Base-by-base conservation (phyloP, 1,139 yeast genomes). In the Torulaspora globosa region DNA sequence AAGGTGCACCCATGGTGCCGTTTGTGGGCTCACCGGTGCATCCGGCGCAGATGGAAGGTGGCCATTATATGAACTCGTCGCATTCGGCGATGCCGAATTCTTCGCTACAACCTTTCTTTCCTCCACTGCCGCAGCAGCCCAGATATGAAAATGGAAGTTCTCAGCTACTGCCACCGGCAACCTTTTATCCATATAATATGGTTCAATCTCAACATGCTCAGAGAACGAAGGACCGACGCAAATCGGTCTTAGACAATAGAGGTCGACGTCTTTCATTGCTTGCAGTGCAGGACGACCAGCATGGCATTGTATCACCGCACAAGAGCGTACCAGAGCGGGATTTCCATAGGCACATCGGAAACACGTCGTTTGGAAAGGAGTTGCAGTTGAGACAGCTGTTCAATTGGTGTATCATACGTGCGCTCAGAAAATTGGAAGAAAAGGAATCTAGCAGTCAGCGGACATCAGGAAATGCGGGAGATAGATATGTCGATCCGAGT, bases 301-400 rank as follows among this genome's bases (percentile, higher is more conserved):
- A 47, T 27, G 53, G 51, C 15, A 54, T 61, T 12, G 51, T 60
- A 7, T 58, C 66, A 3, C 68, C 68, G 9, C 66, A 63, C 46
- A 53, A 52, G 27, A 66, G 63, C 41, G 58, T 63, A 2, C 65
- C 66, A 1, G 63, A 57, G 32, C 52, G 56, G 16, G 63, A 62
- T 40, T 63, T 61, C 38, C 63, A 62, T 43, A 57, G 63, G 36
- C 65, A 63, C 44, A 49, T 63, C 27, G 65, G 61, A 1, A 52
- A 62, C 41, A 52, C 55, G 3, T 58, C 62, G 2, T 57, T 57
- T 47, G 64, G 59, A 11, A 54, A 54, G 29, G 53, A 57, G 27
- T 46, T 60, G 37, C 63, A 59, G 46, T 49, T 62, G 39, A 55
- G 58, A 43, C 65, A 62, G 41, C 52, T 63, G 26, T 62, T 61